Base-by-base conservation (phyloP, 2,329 filamentous ascomycete species). In the Colletotrichum musae region DNA sequence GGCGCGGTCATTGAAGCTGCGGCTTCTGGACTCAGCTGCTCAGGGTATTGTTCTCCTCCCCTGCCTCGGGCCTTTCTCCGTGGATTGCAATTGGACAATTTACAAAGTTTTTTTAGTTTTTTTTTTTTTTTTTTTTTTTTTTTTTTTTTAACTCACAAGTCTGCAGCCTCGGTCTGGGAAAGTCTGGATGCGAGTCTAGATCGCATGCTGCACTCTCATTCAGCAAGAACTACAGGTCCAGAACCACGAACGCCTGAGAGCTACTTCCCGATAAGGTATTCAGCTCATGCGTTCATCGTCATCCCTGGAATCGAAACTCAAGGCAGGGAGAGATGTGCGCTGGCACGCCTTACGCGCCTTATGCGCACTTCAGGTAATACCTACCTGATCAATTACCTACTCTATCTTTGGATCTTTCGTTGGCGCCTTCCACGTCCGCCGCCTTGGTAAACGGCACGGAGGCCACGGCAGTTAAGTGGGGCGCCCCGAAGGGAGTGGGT, bases 381-480 rank as follows among this genome's bases (percentile, higher is more conserved):
- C 18, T 18, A 18, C 18, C 18, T 18, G 18, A 18, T 18, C 18
- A 18, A 18, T 18, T 18, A 7, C 24, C 2, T 16, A 56, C 21
- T 39, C 47, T 47, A 47, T 32, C 56, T 36, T 36, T 36, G 32
- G 32, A 36, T 10, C 32, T 36, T 36, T 36, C 9, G 32, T 36
- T 36, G 32, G 18, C 13, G n/a, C 43, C 50, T 4, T 45, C 39
- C 12, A 47, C 24, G 59, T 45, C 59, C 59, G 50, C 18, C 32
- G 43, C 15, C 59, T 50, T 62, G 48, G 50, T 62, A 32, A 16
- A 47, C 59, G 59, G 59, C 59, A 24, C 59, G 59, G 59, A 54
- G 59, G 24, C 36, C 16, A 12, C 58, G 58, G 58, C 21, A 21
- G 5, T 26, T 36, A n/a, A 36, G 50, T 28, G 39, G 50, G 50